These are phyloP conservation scores for Acanthamoeba lugdunensis DNA, from an alignment of 208 protist species.

Conservation along the genomic window DNA sequence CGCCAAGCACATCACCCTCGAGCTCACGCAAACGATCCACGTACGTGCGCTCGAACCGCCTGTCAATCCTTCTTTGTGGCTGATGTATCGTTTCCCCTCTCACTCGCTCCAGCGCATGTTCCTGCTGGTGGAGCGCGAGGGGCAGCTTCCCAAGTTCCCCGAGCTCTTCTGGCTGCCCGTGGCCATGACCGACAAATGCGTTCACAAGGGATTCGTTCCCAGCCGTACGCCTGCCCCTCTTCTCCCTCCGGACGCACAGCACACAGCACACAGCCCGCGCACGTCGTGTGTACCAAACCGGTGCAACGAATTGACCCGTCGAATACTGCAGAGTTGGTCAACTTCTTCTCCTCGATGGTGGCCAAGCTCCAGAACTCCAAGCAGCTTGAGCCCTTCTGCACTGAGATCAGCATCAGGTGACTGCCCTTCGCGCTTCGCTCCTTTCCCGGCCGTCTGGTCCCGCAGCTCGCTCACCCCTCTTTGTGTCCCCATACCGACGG, in stretches of 20 bases:
- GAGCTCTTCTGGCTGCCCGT: constrained; percentile 64
- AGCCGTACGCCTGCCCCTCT: neutral
- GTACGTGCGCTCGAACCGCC: neutral
- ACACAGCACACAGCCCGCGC: neutral
- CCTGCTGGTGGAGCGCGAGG: constrained; percentile 20
- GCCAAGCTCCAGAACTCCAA: neutral
- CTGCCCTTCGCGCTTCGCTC: neutral
- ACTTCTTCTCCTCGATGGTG: constrained; percentile 44
- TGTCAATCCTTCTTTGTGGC: too few species aligned
- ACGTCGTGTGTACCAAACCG: too few species aligned
- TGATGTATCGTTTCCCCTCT: neutral
- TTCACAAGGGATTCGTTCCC: constrained; percentile 23
- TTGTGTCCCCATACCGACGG: neutral
- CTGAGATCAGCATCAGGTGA: constrained; percentile 31
- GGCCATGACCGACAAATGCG: constrained; percentile 64
- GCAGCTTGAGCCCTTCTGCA: constrained; percentile 17
- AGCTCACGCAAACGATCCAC: constrained; percentile 48
- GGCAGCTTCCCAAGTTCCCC: constrained; percentile 55
- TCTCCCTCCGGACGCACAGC: neutral
- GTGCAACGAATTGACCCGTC: too few species aligned
- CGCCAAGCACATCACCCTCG: constrained; percentile 31
- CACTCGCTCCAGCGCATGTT: constrained; percentile 48
- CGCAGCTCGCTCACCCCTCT: neutral
- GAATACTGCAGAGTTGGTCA: neutral
- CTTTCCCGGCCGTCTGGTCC: neutral